Percentiles rank a stretch among this genome's conserved stretches.
Evolutionary conservation across 1,139 yeast species (phyloP).

Genomic region (Pichia sp.): DNA sequence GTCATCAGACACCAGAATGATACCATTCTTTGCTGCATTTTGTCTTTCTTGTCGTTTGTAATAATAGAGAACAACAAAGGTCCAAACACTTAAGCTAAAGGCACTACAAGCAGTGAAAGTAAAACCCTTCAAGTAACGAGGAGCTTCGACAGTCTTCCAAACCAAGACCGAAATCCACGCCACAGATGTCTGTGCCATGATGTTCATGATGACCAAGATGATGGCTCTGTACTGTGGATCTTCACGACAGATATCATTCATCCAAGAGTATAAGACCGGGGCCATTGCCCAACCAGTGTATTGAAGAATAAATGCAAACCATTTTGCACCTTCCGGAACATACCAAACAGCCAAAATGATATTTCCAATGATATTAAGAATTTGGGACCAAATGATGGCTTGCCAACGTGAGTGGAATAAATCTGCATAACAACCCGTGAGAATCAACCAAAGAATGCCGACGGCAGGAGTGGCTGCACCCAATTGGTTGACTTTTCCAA

Average conservation of each 20-base stretch:
- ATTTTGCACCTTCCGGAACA: constrained; percentile 43
- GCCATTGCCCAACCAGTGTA: constrained; percentile 47
- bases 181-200: constrained; percentile 39
- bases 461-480: constrained; percentile 50
- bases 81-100: constrained; percentile 25
- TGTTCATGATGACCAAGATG: constrained; percentile 42
- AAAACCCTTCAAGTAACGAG: constrained; percentile 48
- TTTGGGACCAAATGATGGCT: constrained; percentile 41
- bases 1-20: constrained; percentile 38
- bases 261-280: constrained; percentile 44
- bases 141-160: constrained; percentile 52
- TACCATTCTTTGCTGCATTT: constrained; percentile 49
- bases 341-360: constrained; percentile 45
- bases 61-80: constrained; percentile 43
- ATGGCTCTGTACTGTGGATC: constrained; percentile 44
- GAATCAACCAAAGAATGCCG: constrained; percentile 45
- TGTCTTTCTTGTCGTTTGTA: constrained; percentile 56
- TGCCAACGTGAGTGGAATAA: constrained; percentile 44
- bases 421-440: constrained; percentile 47
- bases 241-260: constrained; percentile 42
- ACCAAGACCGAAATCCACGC: constrained; percentile 44
- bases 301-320: constrained; percentile 47
- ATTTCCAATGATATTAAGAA: constrained; percentile 36
- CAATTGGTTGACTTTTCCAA: constrained; percentile 38
- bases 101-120: constrained; percentile 31